Evolutionary conservation across 179 eudicot genomes (phyloP).

Genomic region (Silene vulgaris): DNA sequence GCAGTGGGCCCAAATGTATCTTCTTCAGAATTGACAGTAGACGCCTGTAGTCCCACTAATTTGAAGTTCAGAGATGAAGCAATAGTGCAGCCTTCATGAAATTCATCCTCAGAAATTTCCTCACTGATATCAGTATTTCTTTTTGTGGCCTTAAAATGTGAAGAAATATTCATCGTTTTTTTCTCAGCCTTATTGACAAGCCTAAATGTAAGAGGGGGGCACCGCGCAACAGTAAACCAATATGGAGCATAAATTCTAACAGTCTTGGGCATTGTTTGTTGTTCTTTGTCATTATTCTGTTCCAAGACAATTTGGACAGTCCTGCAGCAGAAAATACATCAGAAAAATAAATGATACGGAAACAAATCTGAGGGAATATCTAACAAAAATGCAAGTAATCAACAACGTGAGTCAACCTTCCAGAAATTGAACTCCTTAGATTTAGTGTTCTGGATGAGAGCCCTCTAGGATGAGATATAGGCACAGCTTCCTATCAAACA

Average conservation of each 20-base stretch:
- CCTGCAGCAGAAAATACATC: conserved; percentile 42
- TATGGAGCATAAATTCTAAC: conserved; percentile 77
- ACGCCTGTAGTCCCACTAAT: conserved; percentile 57
- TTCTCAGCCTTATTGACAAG: conserved; percentile 42
- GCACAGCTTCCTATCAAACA: conserved; percentile 68
- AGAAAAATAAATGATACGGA: background rate
- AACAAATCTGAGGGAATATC: background rate
- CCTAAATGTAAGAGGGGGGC: conserved; percentile 74
- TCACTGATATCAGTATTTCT: conserved; percentile 46
- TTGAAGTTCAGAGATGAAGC: conserved; percentile 86
- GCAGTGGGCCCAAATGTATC: conserved; percentile 62
- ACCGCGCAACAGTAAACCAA: conserved; percentile 77
- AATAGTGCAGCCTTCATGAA: conserved; percentile 76
- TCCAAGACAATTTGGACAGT: conserved; percentile 77
- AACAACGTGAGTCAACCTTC: conserved; percentile 46
- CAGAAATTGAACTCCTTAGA: conserved; percentile 70
- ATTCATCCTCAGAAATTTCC: conserved; percentile 82
- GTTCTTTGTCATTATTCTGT: conserved; percentile 58
- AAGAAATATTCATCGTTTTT: conserved; percentile 40
- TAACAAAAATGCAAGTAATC: conserved; percentile 17
- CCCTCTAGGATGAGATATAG: conserved; percentile 62
- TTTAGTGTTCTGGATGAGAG: conserved; percentile 51
- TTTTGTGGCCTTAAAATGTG: conserved; percentile 48
- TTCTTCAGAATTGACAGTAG: conserved; percentile 46
- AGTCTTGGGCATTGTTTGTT: conserved; percentile 49